Evolutionary conservation across 148 eudicot species (phyloP).

Genomic region (Spergularia marina): DNA sequence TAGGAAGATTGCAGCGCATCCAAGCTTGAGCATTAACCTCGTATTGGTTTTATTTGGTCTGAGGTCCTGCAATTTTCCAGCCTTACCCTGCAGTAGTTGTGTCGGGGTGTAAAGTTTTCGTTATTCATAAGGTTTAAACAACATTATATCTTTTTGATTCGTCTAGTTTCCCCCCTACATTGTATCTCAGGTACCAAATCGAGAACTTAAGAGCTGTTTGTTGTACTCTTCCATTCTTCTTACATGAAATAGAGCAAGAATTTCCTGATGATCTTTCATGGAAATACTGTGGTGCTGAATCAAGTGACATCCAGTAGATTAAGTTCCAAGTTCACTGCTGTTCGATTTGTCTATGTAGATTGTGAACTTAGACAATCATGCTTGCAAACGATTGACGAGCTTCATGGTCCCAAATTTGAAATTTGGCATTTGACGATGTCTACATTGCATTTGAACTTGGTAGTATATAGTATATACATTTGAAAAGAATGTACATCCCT

Average conservation of each 20-base stretch:
- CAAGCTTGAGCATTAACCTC: background rate
- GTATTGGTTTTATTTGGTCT: background rate
- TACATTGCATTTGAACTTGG: too few relatives aligned
- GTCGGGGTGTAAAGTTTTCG: conserved; percentile 7
- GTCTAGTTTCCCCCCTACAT: conserved; percentile 9
- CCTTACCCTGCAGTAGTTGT: background rate
- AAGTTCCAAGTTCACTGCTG: too few relatives aligned
- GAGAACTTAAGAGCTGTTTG: background rate
- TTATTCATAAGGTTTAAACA: background rate
- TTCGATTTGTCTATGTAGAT: too few relatives aligned
- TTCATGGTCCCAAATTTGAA: too few relatives aligned
- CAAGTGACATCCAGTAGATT: too few relatives aligned
- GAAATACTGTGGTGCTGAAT: too few relatives aligned
- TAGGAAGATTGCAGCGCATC: conserved; percentile 7
- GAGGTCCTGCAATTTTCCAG: conserved; percentile 20
- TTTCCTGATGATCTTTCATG: too few relatives aligned
- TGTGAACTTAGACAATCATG: too few relatives aligned
- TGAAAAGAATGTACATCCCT: too few relatives aligned
- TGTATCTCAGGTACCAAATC: conserved; percentile 7
- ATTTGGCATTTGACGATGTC: too few relatives aligned
- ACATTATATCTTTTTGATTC: conserved; percentile 5
- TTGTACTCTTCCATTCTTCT: background rate
- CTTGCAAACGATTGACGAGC: too few relatives aligned
- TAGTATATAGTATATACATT: too few relatives aligned
- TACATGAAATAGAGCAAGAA: background rate